phyloP scores from a whole-genome alignment of 163 green algal species.

The Chlorella variabilis region DNA sequence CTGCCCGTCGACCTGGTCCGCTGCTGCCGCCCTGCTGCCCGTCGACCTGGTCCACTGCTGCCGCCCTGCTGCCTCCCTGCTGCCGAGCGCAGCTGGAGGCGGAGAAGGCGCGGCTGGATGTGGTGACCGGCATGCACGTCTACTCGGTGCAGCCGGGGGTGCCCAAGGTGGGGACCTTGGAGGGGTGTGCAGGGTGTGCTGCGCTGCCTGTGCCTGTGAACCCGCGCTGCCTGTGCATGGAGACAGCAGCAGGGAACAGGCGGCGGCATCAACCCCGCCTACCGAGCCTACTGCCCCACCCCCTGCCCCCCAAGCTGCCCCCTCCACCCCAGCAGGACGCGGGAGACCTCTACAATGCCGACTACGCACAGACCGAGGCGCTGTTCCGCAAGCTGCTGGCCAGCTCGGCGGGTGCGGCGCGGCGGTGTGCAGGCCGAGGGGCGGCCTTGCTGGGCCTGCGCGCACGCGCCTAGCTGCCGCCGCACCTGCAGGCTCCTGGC shows the following conservation, averaged over 20 bases:
- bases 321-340: slow-evolving; percentile 45
- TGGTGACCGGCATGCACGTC: slow-evolving; percentile 62
- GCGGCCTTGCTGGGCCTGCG: background rate
- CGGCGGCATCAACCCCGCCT: background rate
- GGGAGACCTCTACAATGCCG: slow-evolving; percentile 53
- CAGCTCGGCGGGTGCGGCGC: slow-evolving; percentile 11
- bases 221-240: no score
- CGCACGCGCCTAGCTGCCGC: no score
- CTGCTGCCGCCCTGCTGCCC: no score
- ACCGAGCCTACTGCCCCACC: background rate
- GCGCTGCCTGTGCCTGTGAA: background rate
- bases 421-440: background rate
- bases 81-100: slow-evolving; percentile 40
- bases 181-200: no score
- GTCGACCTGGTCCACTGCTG: no score
- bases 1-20: no score
- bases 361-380: slow-evolving; percentile 49
- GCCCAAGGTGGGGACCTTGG: slow-evolving; percentile 56
- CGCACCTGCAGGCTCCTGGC: no score
- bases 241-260: no score
- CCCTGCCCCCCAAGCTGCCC: background rate
- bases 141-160: slow-evolving; percentile 64
- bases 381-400: slow-evolving; percentile 48
- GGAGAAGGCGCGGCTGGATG: slow-evolving; percentile 32
- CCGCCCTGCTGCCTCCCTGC: background rate